These are phyloP conservation scores for Aspergillus alliaceus DNA, from an alignment of 2,329 filamentous ascomycete genomes.

Conservation along the genomic window DNA sequence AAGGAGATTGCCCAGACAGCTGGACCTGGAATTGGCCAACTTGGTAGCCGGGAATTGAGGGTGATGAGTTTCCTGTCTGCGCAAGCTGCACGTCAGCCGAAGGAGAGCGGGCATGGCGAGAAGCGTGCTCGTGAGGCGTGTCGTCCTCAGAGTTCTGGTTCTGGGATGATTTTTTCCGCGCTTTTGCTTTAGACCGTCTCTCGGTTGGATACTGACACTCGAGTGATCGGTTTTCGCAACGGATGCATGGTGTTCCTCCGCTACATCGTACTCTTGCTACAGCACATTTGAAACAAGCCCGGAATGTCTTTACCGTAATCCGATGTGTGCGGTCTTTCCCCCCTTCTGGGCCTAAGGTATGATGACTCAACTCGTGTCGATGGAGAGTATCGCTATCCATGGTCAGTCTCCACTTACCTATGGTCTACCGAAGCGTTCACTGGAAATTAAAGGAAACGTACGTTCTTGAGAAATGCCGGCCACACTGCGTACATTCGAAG, in stretches of 20 bases:
- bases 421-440: not conserved
- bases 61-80: not conserved
- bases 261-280: conserved; percentile 41
- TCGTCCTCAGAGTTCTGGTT: conserved; percentile 5
- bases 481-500: conserved; percentile 40
- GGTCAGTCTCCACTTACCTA: conserved; percentile 1
- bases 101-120: conserved; percentile 3
- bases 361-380: conserved; percentile 41
- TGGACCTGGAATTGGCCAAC: conserved; percentile 26
- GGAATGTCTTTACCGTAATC: conserved; percentile 44
- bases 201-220: conserved; percentile 43
- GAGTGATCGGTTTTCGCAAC: conserved; percentile 38
- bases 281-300: conserved; percentile 42
- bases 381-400: conserved; percentile 39
- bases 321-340: conserved; percentile 38
- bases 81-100: not conserved
- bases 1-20: conserved; percentile 12
- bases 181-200: conserved; percentile 35
- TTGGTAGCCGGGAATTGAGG: conserved; percentile 11
- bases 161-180: conserved; percentile 15
- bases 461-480: conserved; percentile 45
- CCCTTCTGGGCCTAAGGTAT: conserved; percentile 33
- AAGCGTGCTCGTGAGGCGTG: conserved; percentile 9
- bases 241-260: conserved; percentile 37
- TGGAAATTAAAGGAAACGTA: conserved; percentile 21